Percentiles rank a stretch among this genome's conserved stretches.
phyloP scores from a whole-genome alignment of 2,329 filamentous ascomycete species.

The Ascochyta lentis region DNA sequence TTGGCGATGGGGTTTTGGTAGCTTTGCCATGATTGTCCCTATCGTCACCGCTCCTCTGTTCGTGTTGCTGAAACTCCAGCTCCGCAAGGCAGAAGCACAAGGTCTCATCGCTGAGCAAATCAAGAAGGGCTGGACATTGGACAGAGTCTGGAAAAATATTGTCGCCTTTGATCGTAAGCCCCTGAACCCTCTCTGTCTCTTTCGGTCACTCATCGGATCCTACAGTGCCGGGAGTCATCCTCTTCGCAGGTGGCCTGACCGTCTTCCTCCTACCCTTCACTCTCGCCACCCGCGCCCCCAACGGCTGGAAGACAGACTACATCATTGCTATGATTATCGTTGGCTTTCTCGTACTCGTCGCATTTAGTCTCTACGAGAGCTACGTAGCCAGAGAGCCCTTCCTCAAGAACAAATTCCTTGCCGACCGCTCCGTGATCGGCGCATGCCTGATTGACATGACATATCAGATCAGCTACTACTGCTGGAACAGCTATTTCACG shows the following conservation, averaged over 20 bases:
- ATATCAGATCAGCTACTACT: constrained; percentile 61
- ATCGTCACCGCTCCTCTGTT: constrained; percentile 52
- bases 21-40: constrained; percentile 69
- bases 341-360: constrained; percentile 56
- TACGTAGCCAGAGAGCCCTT: constrained; percentile 56
- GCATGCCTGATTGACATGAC: constrained; percentile 63
- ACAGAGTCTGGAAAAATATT: constrained; percentile 49
- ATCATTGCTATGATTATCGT: constrained; percentile 59
- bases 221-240: constrained; percentile 53
- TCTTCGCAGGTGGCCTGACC: constrained; percentile 53
- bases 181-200: neutral
- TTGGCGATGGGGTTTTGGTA: constrained; percentile 72
- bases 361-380: constrained; percentile 61
- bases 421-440: constrained; percentile 66
- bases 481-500: constrained; percentile 62
- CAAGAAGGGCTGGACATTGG: constrained; percentile 52
- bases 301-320: constrained; percentile 59
- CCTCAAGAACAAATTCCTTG: constrained; percentile 64
- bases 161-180: constrained; percentile 20
- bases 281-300: constrained; percentile 56
- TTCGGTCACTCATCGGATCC: neutral
- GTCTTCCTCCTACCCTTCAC: constrained; percentile 59
- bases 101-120: constrained; percentile 57
- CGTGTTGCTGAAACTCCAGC: constrained; percentile 36
- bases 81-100: constrained; percentile 62